These are phyloP conservation scores for Psilocybe mexicana DNA, from an alignment of 1,284 basidiomycete genomes.

Conservation along the genomic window DNA sequence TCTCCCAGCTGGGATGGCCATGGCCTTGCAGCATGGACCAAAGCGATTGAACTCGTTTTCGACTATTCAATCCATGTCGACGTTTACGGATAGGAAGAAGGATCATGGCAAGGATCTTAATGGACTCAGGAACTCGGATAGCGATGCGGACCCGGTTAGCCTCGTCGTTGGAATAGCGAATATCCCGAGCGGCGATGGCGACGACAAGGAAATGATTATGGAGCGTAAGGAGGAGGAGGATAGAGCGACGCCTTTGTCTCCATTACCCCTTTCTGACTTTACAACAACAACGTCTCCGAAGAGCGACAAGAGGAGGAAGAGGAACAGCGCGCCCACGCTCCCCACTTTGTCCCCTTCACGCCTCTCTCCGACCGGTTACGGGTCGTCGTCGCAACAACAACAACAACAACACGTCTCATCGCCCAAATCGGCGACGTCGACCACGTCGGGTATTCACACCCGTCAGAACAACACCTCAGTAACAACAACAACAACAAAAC, in stretches of 20 bases:
- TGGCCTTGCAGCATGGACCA: not conserved
- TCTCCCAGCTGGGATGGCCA: not conserved
- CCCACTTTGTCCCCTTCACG: conserved; percentile 1
- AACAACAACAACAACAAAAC: not conserved
- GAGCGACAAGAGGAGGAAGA: conserved; percentile 7
- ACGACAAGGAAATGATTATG: not conserved
- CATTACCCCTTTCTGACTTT: conserved; percentile 1
- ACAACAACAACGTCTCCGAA: conserved; percentile 4
- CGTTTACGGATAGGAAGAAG: conserved; percentile 6
- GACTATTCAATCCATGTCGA: conserved; percentile 14
- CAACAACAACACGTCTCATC: not conserved
- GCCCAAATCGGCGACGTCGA: not conserved
- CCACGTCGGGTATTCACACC: not conserved
- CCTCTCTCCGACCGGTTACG: conserved; percentile 6
- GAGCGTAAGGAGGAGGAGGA: conserved; percentile 11
- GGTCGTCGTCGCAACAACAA: not conserved
- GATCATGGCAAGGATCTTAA: not conserved
- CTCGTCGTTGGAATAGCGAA: not conserved
- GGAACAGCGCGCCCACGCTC: conserved; percentile 15
- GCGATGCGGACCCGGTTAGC: conserved; percentile 3
- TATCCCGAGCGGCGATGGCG: not conserved
- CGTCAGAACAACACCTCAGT: not conserved
- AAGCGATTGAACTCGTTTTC: conserved; percentile 11
- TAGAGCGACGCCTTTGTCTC: conserved; percentile 4
- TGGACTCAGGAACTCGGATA: not conserved